Conservation (phyloP, 1,284 basidiomycete genomes). For the Tetrapyrgos nigripes region DNA sequence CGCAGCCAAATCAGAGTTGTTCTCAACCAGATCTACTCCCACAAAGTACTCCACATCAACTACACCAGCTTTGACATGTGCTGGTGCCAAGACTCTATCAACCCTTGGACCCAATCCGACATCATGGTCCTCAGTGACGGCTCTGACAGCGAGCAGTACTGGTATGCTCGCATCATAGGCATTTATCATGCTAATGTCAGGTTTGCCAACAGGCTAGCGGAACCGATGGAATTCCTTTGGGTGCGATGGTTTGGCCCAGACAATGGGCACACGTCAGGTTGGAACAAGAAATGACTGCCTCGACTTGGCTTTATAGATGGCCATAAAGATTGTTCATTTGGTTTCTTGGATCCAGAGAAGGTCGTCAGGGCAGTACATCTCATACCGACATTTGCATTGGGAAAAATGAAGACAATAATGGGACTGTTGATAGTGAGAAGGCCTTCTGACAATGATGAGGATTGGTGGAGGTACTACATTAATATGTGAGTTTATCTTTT, state of each 20-base stretch:
- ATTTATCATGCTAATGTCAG: slow-evolving; percentile 29
- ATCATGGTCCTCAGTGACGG: slow-evolving; percentile 25
- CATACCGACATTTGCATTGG: slow-evolving; percentile 29
- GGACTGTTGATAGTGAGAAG: slow-evolving; percentile 21
- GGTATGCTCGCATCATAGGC: slow-evolving; percentile 17
- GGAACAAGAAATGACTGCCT: slow-evolving; percentile 4
- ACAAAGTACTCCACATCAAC: slow-evolving; percentile 27
- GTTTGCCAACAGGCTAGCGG: slow-evolving; percentile 20
- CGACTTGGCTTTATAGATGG: slow-evolving; percentile 30
- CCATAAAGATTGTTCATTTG: slow-evolving; percentile 28
- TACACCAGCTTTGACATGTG: slow-evolving; percentile 35
- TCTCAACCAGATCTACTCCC: slow-evolving; percentile 20
- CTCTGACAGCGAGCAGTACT: slow-evolving; percentile 11
- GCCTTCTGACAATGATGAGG: slow-evolving; percentile 21
- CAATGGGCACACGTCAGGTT: not conserved
- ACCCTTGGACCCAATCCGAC: slow-evolving; percentile 17
- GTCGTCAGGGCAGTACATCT: slow-evolving; percentile 32
- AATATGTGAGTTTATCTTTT: slow-evolving; percentile 31
- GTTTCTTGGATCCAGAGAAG: slow-evolving; percentile 34
- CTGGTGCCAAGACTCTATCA: slow-evolving; percentile 29
- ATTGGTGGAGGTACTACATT: slow-evolving; percentile 33
- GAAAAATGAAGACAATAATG: slow-evolving; percentile 20
- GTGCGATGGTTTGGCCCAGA: slow-evolving; percentile 1
- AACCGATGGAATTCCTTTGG: slow-evolving; percentile 6
- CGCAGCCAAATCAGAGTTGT: slow-evolving; percentile 19